Base-by-base conservation (phyloP, 1,284 basidiomycete species). In the Takashimella koratensis region DNA sequence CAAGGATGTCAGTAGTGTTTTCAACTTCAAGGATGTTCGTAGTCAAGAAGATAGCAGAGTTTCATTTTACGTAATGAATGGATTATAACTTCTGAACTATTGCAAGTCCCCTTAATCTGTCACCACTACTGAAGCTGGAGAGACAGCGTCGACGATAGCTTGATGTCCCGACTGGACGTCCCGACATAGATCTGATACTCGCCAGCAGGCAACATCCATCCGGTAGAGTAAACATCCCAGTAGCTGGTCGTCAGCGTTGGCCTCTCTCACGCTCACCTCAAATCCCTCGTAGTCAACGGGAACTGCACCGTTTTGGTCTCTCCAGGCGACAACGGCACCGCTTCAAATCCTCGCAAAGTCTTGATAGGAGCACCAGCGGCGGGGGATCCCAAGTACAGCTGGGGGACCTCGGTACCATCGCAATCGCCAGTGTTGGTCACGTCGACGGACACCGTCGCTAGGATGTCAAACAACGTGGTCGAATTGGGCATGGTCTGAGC, bases 371-470 rank as follows among this genome's bases (percentile, higher is more conserved):
- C 46, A 6, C 50, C 52, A 19, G 45, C 52, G 4, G 55, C 55
- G 10, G 55, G 55, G 16, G 55, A 57, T 13, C 55, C 53, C 27
- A 60, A 42, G 53, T 60, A 60, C 11, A 77, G 65, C 60, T 79
- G 78, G 1, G 72, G 70, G 3, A 79, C 73, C 55, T 79, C 78
- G 25, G 69, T 67, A 4, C 69, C 78, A 0, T 58, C 63, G 5
- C 68, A 58, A 6, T 63, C 47, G 8, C 78, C 77, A 3, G 62
- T 67, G 67, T 79, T 79, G 26, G 64, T 72, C 21, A 79, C 64
- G 10, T 69, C 63, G 6, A 74, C 71, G 20, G 60, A 56, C 20
- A 65, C 48, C 12, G 58, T 57, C n/a, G 60, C 49, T n/a, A 66
- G 47, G 22, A 58, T 47, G 41, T 70, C 68, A 64, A 65, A 71